These are phyloP conservation scores for Dictyostelium brefeldianum DNA, from an alignment of 78 protist genomes.

Conservation along the genomic window DNA sequence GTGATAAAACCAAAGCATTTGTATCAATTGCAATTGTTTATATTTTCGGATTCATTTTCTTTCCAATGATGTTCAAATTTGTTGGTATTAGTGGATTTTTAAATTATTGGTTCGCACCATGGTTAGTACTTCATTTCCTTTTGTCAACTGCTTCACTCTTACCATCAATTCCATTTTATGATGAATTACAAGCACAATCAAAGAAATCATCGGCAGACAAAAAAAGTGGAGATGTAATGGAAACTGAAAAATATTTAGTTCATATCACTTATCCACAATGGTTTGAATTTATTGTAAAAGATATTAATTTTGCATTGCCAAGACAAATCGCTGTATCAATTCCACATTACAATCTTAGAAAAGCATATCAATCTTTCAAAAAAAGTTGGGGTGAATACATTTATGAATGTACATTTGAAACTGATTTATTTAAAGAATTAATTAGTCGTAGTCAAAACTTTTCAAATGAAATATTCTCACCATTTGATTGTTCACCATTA, in stretches of 20 bases:
- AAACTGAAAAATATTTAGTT: constrained; percentile 35
- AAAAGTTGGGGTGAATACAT: constrained; percentile 75
- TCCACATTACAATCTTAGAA: constrained; percentile 71
- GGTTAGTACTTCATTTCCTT: constrained; percentile 60
- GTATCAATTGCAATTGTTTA: constrained; percentile 59
- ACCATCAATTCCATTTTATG: constrained; percentile 67
- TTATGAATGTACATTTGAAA: constrained; percentile 55
- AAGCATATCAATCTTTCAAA: constrained; percentile 56
- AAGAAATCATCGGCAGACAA: not conserved
- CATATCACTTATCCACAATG: constrained; percentile 77
- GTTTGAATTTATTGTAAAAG: constrained; percentile 71
- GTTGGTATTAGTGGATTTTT: constrained; percentile 68
- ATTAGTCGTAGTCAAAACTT: constrained; percentile 31
- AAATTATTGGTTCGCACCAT: constrained; percentile 79
- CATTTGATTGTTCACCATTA: constrained; percentile 45
- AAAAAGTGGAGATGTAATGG: not conserved
- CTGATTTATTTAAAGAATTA: constrained; percentile 26
- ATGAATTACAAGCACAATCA: constrained; percentile 5
- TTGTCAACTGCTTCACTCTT: constrained; percentile 40
- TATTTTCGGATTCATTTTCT: constrained; percentile 61
- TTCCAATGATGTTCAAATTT: constrained; percentile 66
- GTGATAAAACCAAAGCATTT: constrained; percentile 57
- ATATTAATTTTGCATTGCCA: constrained; percentile 56
- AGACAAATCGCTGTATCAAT: constrained; percentile 67
- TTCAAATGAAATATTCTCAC: constrained; percentile 73